Evolutionary conservation across 2,329 filamentous ascomycete genomes (phyloP).

Genomic region (Penicillium olsonii): DNA sequence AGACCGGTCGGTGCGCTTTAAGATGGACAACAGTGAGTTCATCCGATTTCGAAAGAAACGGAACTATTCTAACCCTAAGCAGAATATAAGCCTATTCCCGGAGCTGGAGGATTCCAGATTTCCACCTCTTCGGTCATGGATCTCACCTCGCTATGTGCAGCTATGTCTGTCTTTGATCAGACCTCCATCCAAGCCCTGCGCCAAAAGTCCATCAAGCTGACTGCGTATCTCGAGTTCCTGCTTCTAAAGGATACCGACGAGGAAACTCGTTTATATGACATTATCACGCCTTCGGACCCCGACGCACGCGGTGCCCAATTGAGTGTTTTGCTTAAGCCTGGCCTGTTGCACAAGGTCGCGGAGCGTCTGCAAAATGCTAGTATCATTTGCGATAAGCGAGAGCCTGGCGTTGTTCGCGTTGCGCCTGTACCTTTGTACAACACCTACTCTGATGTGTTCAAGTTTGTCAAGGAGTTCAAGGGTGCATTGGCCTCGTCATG

Average conservation of each 20-base stretch:
- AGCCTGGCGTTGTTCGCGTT: conserved; percentile 79
- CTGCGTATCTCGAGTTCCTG: conserved; percentile 72
- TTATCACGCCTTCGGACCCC: conserved; percentile 70
- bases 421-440: conserved; percentile 84
- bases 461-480: conserved; percentile 49
- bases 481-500: conserved; percentile 25
- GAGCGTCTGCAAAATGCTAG: conserved; percentile 66
- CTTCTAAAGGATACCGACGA: conserved; percentile 48
- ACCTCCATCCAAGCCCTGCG: conserved; percentile 69
- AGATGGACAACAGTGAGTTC: conserved; percentile 68
- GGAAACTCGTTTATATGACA: conserved; percentile 50
- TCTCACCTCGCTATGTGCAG: conserved; percentile 68
- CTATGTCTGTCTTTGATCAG: conserved; percentile 71
- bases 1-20: conserved; percentile 72
- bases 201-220: conserved; percentile 69
- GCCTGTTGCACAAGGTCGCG: conserved; percentile 69
- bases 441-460: conserved; percentile 69
- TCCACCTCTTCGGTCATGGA: conserved; percentile 80
- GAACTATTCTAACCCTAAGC: conserved; percentile 12
- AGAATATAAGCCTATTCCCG: conserved; percentile 72
- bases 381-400: conserved; percentile 78
- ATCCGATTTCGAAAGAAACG: not conserved
- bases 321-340: conserved; percentile 69
- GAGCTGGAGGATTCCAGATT: conserved; percentile 77
- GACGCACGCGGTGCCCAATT: conserved; percentile 73